A percentile compares a stretch with the other conserved stretches of the same genome.
phyloP scores from a whole-genome alignment of 2,329 filamentous ascomycete species.

The Ophiostoma piceae region DNA sequence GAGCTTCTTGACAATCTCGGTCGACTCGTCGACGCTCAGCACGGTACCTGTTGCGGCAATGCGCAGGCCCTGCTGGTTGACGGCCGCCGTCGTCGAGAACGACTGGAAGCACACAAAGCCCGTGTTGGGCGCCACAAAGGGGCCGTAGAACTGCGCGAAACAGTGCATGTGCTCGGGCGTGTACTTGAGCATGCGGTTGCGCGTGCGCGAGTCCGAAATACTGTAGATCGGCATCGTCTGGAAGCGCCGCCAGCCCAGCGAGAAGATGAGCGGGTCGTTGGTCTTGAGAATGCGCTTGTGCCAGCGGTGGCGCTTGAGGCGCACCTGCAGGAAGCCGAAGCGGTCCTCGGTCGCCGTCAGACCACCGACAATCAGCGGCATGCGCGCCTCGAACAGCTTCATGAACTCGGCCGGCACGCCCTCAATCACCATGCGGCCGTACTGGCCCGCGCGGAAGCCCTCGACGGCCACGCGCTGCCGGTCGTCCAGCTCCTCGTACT shows the following conservation, averaged over 20 bases:
- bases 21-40: constrained; percentile 87
- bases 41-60: constrained; percentile 93
- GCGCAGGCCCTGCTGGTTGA: constrained; percentile 61
- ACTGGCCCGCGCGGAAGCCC: constrained; percentile 86
- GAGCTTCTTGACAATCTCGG: constrained; percentile 98
- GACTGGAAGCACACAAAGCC: constrained; percentile 92
- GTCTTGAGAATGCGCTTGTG: constrained; percentile 99
- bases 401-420: constrained; percentile 89
- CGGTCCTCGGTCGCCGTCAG: constrained; percentile 88
- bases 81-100: constrained; percentile 71
- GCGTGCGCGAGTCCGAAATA: constrained; percentile 85
- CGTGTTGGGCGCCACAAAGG: constrained; percentile 90
- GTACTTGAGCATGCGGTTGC: constrained; percentile 98
- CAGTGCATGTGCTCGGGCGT: constrained; percentile 99
- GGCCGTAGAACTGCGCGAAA: constrained; percentile 91
- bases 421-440: constrained; percentile 84
- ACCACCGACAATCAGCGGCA: constrained; percentile 85
- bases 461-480: constrained; percentile 77
- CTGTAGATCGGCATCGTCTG: constrained; percentile 90
- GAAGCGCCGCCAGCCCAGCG: constrained; percentile 91
- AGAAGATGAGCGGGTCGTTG: constrained; percentile 95
- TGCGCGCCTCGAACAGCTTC: constrained; percentile 70
- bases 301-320: constrained; percentile 97
- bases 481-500: constrained; percentile 84
- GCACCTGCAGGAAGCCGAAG: constrained; percentile 89